A percentile compares a stretch with the other conserved stretches of the same genome.
These are phyloP conservation scores for Pterulicium gracile DNA, from an alignment of 1,284 basidiomycete genomes.

Conservation along the genomic window DNA sequence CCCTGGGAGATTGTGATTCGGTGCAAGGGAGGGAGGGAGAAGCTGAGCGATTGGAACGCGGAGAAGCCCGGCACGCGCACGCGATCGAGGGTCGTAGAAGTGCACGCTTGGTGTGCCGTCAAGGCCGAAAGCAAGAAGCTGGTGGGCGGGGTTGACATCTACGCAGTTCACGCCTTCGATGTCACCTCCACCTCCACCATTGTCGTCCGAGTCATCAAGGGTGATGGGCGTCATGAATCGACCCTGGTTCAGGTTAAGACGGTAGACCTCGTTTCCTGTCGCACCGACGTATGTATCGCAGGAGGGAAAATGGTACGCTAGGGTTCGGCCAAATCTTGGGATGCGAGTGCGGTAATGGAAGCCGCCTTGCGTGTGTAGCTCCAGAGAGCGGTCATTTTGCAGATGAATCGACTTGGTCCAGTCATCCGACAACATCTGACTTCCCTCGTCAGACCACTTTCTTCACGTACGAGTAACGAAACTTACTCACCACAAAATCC, in stretches of 20 bases:
- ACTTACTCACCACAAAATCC: conserved; percentile 89
- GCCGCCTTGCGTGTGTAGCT: conserved; percentile 91
- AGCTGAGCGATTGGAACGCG: conserved; percentile 60
- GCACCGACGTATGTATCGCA: conserved; percentile 74
- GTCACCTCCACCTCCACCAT: conserved; percentile 31
- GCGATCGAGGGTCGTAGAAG: conserved; percentile 92
- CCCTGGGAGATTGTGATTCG: conserved; percentile 15
- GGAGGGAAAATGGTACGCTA: conserved; percentile 85
- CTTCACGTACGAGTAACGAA: no score
- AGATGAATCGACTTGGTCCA: conserved; percentile 99
- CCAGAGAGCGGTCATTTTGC: conserved; percentile 91
- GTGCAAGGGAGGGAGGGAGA: conserved; percentile 26
- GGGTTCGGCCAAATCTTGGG: conserved; percentile 85
- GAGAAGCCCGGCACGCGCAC: conserved; percentile 71
- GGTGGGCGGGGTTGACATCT: conserved; percentile 92
- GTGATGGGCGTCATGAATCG: conserved; percentile 79
- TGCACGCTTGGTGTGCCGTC: conserved; percentile 81
- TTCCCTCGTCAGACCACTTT: no score
- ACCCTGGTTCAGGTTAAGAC: conserved; percentile 93
- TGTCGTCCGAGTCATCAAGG: conserved; percentile 41
- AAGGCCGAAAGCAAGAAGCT: conserved; percentile 82
- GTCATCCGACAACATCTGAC: conserved; percentile 89
- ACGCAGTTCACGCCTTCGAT: conserved; percentile 83
- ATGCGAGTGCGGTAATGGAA: conserved; percentile 90
- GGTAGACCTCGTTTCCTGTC: conserved; percentile 79